Conservation (phyloP, 2,329 filamentous ascomycete species). For the Claviceps paspali region DNA sequence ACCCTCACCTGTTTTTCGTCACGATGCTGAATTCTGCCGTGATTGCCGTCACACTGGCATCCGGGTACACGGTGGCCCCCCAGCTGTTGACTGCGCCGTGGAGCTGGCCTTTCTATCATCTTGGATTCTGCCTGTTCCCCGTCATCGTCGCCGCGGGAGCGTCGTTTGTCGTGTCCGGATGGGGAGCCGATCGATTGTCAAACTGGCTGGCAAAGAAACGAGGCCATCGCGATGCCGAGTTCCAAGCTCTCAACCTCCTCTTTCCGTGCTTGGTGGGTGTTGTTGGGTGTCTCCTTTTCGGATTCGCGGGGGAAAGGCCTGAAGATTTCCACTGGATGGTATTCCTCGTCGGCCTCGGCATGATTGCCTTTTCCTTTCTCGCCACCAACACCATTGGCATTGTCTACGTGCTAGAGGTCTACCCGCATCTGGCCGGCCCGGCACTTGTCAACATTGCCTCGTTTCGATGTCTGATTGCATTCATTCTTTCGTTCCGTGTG, state of each 20-base stretch:
- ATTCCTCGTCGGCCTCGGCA: not conserved
- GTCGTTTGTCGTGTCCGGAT: constrained; percentile 1
- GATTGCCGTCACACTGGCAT: constrained; percentile 1
- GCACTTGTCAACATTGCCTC: constrained; percentile 3
- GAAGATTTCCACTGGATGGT: not conserved
- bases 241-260: constrained; percentile 1
- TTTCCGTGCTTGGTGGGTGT: constrained; percentile 1
- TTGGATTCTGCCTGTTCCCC: constrained; percentile 3
- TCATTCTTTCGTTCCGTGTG: constrained; percentile 2
- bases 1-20: constrained; percentile 2
- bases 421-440: constrained; percentile 1
- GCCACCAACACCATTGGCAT: constrained; percentile 4
- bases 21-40: constrained; percentile 3
- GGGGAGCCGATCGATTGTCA: constrained; percentile 1
- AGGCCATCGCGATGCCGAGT: constrained; percentile 1
- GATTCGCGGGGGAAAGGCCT: not conserved
- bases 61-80: constrained; percentile 1
- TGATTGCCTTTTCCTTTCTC: constrained; percentile 3
- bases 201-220: constrained; percentile 3
- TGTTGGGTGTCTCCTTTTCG: constrained; percentile 1
- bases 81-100: not conserved
- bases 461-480: constrained; percentile 1
- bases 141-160: not conserved
- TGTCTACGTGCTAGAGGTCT: constrained; percentile 2
- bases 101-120: constrained; percentile 2